Evolutionary conservation across 495 filamentous ascomycete genomes (phyloP), one percentile per base, ranked within the genome.

Genomic region (Xylaria intraflava): DNA sequence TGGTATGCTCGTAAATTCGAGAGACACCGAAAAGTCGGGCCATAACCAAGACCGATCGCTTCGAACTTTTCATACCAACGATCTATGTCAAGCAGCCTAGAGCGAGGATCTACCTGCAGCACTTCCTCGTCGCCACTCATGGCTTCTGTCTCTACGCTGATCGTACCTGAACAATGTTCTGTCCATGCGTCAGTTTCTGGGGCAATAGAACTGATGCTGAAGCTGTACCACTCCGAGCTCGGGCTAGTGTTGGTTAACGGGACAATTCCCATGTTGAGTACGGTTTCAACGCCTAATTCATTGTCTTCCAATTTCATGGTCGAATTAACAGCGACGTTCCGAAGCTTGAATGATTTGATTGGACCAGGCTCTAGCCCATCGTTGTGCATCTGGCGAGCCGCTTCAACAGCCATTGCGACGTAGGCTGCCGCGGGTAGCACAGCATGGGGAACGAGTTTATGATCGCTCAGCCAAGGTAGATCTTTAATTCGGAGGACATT

Each of bases 391-490:
- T 44, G 53, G 0, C 64, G 46, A 0, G 73, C 65, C 0, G 72
- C 72, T 51, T 84, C 80, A 0, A 80, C 46, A 0, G 77, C 77
- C 62, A 78, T 77, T 10, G 66, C 61, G 6, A 78, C 53, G 53
- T 78, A 82, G 0, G 69, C 75, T 3, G 80, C 72, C 10, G 67
- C 79, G 17, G 83, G 82, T 38, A 80, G 76, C 0, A 86, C 65
- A 6, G 60, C 42, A 27, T 53, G 26, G 1, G 33, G 35, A 40
- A 27, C n/a, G 2, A 50, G 36, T 20, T 27, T 23, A 24, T 83
- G 79, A 24, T 80, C 76, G 1, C 56, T 38, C 0, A 82, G 51
- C 79, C 78, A 84, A 0, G 76, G 74, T 0, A 72, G 44, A 36
- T 83, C 77, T 1, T 66, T 60, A 0, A 72, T n/a, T 1, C 70